Conservation (phyloP, 1,284 basidiomycete genomes). For the Stereum hirsutum region DNA sequence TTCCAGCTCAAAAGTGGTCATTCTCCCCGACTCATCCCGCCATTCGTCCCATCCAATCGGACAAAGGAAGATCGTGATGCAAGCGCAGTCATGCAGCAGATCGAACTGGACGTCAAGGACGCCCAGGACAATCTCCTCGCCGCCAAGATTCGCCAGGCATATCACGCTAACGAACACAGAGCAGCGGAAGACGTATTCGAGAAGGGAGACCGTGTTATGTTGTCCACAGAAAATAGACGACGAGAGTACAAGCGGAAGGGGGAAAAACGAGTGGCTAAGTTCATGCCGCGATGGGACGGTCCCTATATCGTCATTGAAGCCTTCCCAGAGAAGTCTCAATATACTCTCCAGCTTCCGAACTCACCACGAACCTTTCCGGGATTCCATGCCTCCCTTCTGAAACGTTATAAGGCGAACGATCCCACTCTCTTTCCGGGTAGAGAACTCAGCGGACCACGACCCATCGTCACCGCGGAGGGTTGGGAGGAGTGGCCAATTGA, state of each 20-base stretch:
- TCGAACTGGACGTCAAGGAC: too few relatives aligned
- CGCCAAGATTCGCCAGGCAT: neutral
- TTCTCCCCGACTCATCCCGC: slow-evolving; percentile 12
- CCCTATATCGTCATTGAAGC: neutral
- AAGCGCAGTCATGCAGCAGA: neutral
- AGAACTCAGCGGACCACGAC: neutral
- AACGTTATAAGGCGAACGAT: neutral
- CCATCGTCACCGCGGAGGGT: neutral
- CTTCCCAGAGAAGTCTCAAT: neutral
- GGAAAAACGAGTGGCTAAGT: neutral
- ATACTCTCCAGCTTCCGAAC: neutral
- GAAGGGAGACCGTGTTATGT: neutral
- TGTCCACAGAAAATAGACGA: neutral
- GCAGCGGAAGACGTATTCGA: neutral
- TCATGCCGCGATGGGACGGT: neutral
- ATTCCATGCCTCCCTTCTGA: neutral
- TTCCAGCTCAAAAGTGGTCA: slow-evolving; percentile 17
- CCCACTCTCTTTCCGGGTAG: neutral
- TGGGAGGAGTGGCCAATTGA: neutral
- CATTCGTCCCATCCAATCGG: neutral
- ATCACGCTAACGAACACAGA: neutral
- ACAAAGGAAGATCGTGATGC: neutral
- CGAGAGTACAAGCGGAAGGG: neutral
- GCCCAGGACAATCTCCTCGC: neutral
- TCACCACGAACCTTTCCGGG: neutral